These are phyloP conservation scores for Flammula alnicola DNA, from an alignment of 1,284 basidiomycete species.

Conservation along the genomic window DNA sequence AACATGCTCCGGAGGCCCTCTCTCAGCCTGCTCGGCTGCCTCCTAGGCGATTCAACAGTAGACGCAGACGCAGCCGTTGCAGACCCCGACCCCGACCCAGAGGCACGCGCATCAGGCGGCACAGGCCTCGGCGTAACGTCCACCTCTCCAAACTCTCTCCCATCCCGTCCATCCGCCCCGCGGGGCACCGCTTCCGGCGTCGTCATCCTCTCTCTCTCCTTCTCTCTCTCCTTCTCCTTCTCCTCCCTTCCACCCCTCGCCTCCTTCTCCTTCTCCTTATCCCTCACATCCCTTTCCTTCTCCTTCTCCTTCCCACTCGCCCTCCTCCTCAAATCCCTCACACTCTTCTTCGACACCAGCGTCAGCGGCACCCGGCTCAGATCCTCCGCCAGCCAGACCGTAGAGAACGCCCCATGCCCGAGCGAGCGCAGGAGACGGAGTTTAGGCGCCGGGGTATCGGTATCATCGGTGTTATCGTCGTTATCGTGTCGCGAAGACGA, in stretches of 20 bases:
- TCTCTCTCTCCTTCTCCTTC: conserved; percentile 1
- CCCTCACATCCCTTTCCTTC: conserved; percentile 1
- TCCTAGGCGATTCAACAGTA: conserved; percentile 6
- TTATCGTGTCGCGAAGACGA: conserved; percentile 7
- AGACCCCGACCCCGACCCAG: not conserved
- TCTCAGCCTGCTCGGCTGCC: conserved; percentile 16
- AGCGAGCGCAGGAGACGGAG: conserved; percentile 58
- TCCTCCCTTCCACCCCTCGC: not conserved
- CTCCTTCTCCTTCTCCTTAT: not conserved
- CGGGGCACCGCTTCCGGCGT: not conserved
- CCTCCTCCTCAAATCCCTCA: conserved; percentile 40
- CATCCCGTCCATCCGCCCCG: not conserved
- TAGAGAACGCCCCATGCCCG: conserved; percentile 78
- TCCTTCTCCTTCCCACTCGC: conserved; percentile 28
- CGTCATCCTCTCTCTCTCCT: conserved; percentile 1
- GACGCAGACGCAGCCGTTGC: not conserved
- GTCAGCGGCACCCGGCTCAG: conserved; percentile 48
- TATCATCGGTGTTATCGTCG: not conserved
- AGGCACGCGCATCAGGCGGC: not conserved
- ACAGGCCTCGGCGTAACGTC: conserved; percentile 2
- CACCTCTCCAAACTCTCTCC: not conserved
- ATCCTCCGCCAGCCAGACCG: conserved; percentile 76
- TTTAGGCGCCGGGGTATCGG: conserved; percentile 19
- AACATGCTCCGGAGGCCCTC: conserved; percentile 26
- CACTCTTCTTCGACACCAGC: conserved; percentile 42